Percentiles rank a stretch among this genome's conserved stretches.
Evolutionary conservation across 1,139 yeast genomes (phyloP).

Genomic region (Geotrichum reessii): DNA sequence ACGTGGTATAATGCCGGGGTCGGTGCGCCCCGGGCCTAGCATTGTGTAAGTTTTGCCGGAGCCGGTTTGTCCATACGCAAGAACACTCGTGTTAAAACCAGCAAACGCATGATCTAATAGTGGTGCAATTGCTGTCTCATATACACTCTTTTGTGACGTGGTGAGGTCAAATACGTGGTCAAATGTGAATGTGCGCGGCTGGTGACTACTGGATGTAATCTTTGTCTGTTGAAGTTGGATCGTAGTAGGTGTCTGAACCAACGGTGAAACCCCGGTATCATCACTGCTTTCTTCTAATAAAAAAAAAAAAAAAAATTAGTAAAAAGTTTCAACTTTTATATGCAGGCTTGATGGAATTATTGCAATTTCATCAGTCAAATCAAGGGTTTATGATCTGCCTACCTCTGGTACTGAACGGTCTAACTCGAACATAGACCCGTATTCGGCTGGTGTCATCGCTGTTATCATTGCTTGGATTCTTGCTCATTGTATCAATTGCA

Average conservation of each 20-base stretch:
- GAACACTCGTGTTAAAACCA: slow-evolving; percentile 80
- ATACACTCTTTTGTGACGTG: slow-evolving; percentile 8
- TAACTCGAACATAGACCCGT: slow-evolving; percentile 13
- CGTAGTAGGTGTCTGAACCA: background rate
- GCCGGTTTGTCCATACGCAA: slow-evolving; percentile 89
- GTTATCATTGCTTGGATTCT: background rate
- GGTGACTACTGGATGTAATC: background rate
- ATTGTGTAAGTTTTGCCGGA: slow-evolving; percentile 83
- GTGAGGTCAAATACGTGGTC: slow-evolving; percentile 11
- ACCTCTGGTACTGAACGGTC: slow-evolving; percentile 17
- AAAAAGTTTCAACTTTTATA: background rate
- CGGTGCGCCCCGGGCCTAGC: slow-evolving; percentile 54
- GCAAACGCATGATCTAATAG: slow-evolving; percentile 26
- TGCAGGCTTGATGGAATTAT: too few relatives aligned
- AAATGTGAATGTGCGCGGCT: slow-evolving; percentile 8
- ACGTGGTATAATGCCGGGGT: slow-evolving; percentile 15
- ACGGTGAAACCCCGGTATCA: background rate
- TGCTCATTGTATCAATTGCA: background rate
- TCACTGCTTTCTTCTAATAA: slow-evolving; percentile 5
- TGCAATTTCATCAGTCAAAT: too few relatives aligned
- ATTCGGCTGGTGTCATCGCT: slow-evolving; percentile 4
- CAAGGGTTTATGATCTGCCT: too few relatives aligned
- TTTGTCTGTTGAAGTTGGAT: background rate
- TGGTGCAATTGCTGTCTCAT: slow-evolving; percentile 3
- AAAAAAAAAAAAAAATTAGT: background rate